Conservation (phyloP, 2,329 filamentous ascomycete species). For the Exophiala calicioides region DNA sequence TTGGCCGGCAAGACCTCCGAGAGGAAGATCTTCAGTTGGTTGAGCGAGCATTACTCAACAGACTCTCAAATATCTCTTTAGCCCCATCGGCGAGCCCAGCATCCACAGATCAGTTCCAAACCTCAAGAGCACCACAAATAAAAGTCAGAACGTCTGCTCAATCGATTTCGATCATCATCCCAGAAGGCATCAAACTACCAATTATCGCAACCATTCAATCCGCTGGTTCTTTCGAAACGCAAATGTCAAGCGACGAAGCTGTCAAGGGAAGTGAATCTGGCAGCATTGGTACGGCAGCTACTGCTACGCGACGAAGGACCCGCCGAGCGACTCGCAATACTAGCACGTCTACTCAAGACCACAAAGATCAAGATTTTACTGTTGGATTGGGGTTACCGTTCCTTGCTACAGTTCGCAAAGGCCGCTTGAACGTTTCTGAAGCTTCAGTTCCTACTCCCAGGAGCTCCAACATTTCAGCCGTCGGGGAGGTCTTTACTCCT, state of each 20-base stretch:
- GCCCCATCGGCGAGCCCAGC: background rate
- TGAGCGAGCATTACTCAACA: conserved; percentile 13
- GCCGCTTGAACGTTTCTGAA: conserved; percentile 25
- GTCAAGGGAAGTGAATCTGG: conserved; percentile 8
- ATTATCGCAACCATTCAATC: conserved; percentile 22
- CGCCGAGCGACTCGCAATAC: conserved; percentile 6
- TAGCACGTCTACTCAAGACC: background rate
- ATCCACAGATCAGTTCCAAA: background rate
- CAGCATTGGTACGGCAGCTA: background rate
- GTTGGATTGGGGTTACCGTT: conserved; percentile 14
- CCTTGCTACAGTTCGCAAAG: conserved; percentile 17
- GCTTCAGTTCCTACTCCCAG: conserved; percentile 18
- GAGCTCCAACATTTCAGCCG: conserved; percentile 18
- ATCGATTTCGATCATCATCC: conserved; percentile 23
- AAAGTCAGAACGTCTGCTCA: conserved; percentile 16
- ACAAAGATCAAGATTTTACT: conserved; percentile 13
- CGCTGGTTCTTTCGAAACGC: conserved; percentile 12
- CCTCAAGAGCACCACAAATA: conserved; percentile 9
- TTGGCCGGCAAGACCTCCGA: conserved; percentile 1
- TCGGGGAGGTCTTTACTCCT: conserved; percentile 21
- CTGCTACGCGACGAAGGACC: background rate
- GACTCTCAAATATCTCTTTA: conserved; percentile 8
- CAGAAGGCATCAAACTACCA: conserved; percentile 20
- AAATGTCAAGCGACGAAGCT: conserved; percentile 12
- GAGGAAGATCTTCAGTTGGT: conserved; percentile 7